phyloP scores from a whole-genome alignment of 2,329 filamentous ascomycete species.

The Botryotinia globosa region DNA sequence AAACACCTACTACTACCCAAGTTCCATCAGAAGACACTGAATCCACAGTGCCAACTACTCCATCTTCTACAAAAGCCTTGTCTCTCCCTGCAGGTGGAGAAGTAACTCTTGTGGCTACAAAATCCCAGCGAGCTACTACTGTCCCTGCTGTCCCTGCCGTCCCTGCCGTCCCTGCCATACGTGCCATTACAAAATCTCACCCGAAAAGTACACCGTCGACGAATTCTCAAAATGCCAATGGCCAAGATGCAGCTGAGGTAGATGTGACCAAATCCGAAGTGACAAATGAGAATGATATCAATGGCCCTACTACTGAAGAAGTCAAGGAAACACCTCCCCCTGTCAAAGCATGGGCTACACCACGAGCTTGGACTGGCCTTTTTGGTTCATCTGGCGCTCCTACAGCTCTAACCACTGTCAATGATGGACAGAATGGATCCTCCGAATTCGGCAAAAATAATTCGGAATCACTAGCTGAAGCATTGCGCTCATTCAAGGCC shows the following conservation, averaged over 20 bases:
- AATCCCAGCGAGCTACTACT: constrained; percentile 40
- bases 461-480: constrained; percentile 68
- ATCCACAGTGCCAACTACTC: constrained; percentile 52
- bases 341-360: constrained; percentile 43
- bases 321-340: constrained; percentile 43
- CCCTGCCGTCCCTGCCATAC: constrained; percentile 39
- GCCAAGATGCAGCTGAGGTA: constrained; percentile 24
- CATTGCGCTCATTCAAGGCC: constrained; percentile 68
- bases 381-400: constrained; percentile 49
- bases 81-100: constrained; percentile 28
- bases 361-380: constrained; percentile 68
- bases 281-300: constrained; percentile 4
- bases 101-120: constrained; percentile 30
- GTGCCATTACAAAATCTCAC: constrained; percentile 42
- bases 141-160: constrained; percentile 41
- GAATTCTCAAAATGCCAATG: constrained; percentile 24
- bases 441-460: constrained; percentile 45
- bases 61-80: constrained; percentile 46
- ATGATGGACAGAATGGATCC: constrained; percentile 37
- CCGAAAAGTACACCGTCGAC: constrained; percentile 37
- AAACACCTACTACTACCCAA: constrained; percentile 37
- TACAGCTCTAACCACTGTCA: constrained; percentile 38
- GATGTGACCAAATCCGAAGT: constrained; percentile 6
- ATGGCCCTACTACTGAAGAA: constrained; percentile 22
- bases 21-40: constrained; percentile 40